Evolutionary conservation across 164 flowering plant species (phyloP), one percentile per base, ranked within the genome.

Genomic region (Aristolochia contorta): DNA sequence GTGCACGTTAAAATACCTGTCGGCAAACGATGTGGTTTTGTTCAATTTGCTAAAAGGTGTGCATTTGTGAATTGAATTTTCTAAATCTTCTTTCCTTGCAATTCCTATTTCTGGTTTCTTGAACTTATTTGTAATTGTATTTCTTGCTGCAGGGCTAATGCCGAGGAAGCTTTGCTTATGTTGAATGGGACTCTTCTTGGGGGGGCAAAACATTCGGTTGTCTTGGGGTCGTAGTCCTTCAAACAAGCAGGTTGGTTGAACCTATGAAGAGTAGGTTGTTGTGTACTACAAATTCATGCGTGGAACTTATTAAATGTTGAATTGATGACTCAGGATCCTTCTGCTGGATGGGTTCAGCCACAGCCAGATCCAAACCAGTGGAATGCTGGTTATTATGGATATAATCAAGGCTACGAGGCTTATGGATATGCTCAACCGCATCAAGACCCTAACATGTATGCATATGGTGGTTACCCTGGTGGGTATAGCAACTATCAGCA

Each of bases 21-120:
- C 9, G 94, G 94, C 67, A 91, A 91, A 63, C 73, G 94, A 33
- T 91, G 97, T 70, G 97, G 96, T 2, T 88, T 91, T 80, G 97
- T 91, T 67, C 96, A 91, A 61, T 91, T 79, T 78, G 78, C 84
- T 54, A 83, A 79, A 56, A 85, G 91, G 97, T 85, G 61, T 51
- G 69, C 49, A 12, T 27, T 27, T 27, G 30, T 27, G 30, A 41
- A 21, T 21, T n/a, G 43, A 1, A 7, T 37, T 7, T 10, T 4
- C 43, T 37, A 6, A 37, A 37, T 37, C 43, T 10, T 37, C 10
- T 37, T 37, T 37, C 43, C 12, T 7, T 6, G 43, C 43, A 8
- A 37, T 10, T 10, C 10, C 43, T 37, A 8, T 37, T 3, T 37
- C 12, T 3, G 45, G 18, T 20, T 20, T 49, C 14, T 12, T n/a